Conservation (phyloP, 176 grass and related monocot genomes). For the Triticum monococcum region DNA sequence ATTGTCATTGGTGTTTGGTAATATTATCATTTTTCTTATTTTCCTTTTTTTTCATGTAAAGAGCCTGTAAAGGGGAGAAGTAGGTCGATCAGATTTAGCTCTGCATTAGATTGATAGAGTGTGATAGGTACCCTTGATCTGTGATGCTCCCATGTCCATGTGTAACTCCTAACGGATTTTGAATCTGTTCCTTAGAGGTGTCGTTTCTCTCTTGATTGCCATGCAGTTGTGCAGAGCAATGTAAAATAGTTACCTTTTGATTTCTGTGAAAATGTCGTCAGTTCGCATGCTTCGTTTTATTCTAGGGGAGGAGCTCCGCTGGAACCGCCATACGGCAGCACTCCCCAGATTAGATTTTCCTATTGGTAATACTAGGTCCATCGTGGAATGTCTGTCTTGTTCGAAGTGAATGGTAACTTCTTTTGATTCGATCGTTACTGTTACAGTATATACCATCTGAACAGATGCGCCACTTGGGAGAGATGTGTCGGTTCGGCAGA, state of each 20-base stretch:
- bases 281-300: not conserved
- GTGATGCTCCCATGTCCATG: not conserved
- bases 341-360: too few relatives aligned
- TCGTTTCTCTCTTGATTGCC: not conserved
- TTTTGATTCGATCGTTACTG: too few relatives aligned
- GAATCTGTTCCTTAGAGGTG: not conserved
- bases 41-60: constrained; percentile 31
- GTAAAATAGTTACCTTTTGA: constrained; percentile 22
- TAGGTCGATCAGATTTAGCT: constrained; percentile 41
- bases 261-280: constrained; percentile 10
- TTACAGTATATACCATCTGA: too few relatives aligned
- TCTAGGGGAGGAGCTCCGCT: too few relatives aligned
- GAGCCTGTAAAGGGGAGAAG: constrained; percentile 49
- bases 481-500: too few relatives aligned
- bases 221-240: constrained; percentile 35
- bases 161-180: constrained; percentile 15
- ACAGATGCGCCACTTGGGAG: too few relatives aligned
- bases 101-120: constrained; percentile 31
- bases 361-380: too few relatives aligned
- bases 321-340: too few relatives aligned
- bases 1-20: constrained; percentile 3
- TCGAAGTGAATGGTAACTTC: too few relatives aligned
- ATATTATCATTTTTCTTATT: constrained; percentile 19
- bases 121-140: not conserved
- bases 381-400: too few relatives aligned